Conservation (phyloP, 805 yeast species). For the Candida krabiensis region DNA sequence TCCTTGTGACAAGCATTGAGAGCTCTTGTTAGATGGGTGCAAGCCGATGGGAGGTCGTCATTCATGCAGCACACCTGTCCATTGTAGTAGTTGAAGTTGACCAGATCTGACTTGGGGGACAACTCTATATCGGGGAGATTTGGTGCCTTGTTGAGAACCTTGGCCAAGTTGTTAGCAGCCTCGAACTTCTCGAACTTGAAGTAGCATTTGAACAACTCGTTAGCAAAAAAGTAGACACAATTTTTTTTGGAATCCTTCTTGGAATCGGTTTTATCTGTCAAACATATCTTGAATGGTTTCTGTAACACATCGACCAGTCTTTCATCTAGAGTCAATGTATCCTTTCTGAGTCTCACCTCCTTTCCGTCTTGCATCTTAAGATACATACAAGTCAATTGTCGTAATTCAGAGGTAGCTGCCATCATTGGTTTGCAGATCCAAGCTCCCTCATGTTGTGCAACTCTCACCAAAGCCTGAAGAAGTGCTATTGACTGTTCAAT, state of each 20-base stretch:
- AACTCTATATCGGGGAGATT: conserved; percentile 51
- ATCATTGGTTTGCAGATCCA: conserved; percentile 24
- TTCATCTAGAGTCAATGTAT: conserved; percentile 23
- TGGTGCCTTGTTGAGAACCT: conserved; percentile 58
- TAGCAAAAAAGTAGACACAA: conserved; percentile 70
- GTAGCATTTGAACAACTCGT: conserved; percentile 68
- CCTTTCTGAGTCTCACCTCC: conserved; percentile 8
- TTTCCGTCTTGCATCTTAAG: conserved; percentile 11
- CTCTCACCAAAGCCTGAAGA: conserved; percentile 15
- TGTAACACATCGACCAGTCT: conserved; percentile 45
- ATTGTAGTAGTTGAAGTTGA: conserved; percentile 66
- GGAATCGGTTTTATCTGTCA: conserved; percentile 73
- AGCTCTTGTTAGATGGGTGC: conserved; percentile 53
- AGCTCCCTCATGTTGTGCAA: conserved; percentile 16
- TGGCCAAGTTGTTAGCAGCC: conserved; percentile 71
- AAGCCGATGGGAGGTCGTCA: conserved; percentile 54
- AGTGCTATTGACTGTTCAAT: conserved; percentile 15
- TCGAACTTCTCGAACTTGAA: conserved; percentile 65
- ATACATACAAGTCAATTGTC: conserved; percentile 19
- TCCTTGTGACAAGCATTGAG: conserved; percentile 33
- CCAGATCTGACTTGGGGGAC: conserved; percentile 51
- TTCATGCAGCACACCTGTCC: conserved; percentile 68
- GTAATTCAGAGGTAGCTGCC: conserved; percentile 17
- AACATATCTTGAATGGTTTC: conserved; percentile 70
- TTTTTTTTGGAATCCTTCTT: conserved; percentile 48